Evolutionary conservation across 176 grass and related monocot genomes (phyloP).

Genomic region (Luzula sylvatica): DNA sequence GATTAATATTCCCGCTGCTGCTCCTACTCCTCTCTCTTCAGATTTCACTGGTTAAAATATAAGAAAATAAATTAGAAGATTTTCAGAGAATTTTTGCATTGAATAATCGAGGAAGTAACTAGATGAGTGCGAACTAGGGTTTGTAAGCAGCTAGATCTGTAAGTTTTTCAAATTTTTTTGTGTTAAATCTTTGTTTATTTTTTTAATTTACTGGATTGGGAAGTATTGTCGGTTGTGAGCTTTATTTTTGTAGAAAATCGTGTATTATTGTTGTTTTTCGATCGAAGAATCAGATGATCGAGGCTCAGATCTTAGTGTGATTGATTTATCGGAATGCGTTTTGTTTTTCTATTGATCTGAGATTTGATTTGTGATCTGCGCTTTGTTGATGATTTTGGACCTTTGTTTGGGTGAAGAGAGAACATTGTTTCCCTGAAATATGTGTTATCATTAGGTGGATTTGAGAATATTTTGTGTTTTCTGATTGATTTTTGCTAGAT

Average conservation of each 20-base stretch:
- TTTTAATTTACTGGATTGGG: constrained; percentile 16
- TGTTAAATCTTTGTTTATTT: constrained; percentile 1
- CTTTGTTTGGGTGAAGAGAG: background rate
- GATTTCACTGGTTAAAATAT: constrained; percentile 5
- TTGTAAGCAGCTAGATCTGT: constrained; percentile 16
- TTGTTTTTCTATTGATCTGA: constrained; percentile 5
- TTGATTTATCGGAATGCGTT: constrained; percentile 3
- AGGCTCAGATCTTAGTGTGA: constrained; percentile 43
- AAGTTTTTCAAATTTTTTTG: constrained; percentile 12
- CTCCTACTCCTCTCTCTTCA: constrained; percentile 31
- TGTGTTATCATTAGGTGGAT: constrained; percentile 19
- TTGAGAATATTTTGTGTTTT: constrained; percentile 15
- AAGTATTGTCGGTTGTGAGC: constrained; percentile 23
- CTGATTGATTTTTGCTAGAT: constrained; percentile 3
- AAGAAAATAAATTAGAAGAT: background rate
- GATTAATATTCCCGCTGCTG: constrained; percentile 35
- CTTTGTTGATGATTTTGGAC: background rate
- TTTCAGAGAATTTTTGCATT: constrained; percentile 23
- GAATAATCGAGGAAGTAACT: constrained; percentile 6
- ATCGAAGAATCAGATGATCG: constrained; percentile 16
- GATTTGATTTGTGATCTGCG: constrained; percentile 15
- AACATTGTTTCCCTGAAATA: too few relatives aligned
- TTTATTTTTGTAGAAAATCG: constrained; percentile 11
- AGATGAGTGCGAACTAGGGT: constrained; percentile 24
- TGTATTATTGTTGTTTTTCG: constrained; percentile 16